Percentiles rank a stretch among this genome's conserved stretches.
These are phyloP conservation scores for Grifola frondosa DNA, from an alignment of 1,284 basidiomycete genomes.

Conservation along the genomic window DNA sequence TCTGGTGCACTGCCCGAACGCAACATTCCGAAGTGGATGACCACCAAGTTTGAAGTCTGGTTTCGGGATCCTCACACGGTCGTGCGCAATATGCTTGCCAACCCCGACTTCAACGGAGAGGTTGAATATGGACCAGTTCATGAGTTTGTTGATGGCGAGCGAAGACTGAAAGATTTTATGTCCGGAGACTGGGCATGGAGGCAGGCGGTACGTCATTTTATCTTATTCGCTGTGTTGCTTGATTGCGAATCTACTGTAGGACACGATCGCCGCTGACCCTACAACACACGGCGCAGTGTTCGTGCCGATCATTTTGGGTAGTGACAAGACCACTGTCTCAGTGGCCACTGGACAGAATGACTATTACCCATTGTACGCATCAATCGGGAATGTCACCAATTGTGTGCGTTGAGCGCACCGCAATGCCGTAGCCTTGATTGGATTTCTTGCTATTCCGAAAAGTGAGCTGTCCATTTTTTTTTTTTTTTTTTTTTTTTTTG, in stretches of 20 bases:
- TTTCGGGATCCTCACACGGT: conserved; percentile 11
- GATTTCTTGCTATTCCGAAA: conserved; percentile 20
- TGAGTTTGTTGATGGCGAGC: conserved; percentile 5
- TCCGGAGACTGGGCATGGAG: conserved; percentile 12
- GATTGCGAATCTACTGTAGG: neutral
- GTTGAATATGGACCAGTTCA: neutral
- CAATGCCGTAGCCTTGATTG: conserved; percentile 13
- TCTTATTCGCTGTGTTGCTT: too few relatives aligned
- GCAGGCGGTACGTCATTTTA: too few relatives aligned
- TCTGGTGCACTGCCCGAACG: conserved; percentile 1
- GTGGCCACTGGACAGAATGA: conserved; percentile 20
- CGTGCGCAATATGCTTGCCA: conserved; percentile 10
- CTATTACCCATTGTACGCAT: conserved; percentile 20
- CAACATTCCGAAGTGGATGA: conserved; percentile 18
- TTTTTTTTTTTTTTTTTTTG: too few relatives aligned
- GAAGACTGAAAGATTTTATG: conserved; percentile 10
- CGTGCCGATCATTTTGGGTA: conserved; percentile 11
- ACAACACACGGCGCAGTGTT: conserved; percentile 17
- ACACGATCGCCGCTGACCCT: conserved; percentile 12
- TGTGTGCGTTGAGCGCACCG: conserved; percentile 16
- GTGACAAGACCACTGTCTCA: conserved; percentile 22
- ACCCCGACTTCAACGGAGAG: conserved; percentile 1
- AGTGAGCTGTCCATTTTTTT: conserved; percentile 2
- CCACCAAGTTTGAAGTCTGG: conserved; percentile 11
- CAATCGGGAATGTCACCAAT: conserved; percentile 18